phyloP scores from a whole-genome alignment of 352 stramenopile genomes.

The Pythium grandisporangium region DNA sequence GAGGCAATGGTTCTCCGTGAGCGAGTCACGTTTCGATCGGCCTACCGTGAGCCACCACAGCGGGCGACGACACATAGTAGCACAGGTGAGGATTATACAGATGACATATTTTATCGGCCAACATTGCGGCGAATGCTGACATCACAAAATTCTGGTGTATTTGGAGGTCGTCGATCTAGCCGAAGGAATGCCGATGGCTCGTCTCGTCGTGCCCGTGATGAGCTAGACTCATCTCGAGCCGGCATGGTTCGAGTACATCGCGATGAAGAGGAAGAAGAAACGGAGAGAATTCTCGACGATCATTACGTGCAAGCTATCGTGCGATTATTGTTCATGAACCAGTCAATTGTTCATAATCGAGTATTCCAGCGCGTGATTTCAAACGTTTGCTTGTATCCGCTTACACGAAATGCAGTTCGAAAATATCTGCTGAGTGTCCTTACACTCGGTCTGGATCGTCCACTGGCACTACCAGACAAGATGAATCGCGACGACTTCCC shows the following conservation, averaged over 20 bases:
- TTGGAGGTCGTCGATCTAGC: conserved; percentile 23
- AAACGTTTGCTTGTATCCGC: conserved; percentile 76
- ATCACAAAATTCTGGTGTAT: conserved; percentile 49
- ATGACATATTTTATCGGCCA: conserved; percentile 61
- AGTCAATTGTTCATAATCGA: conserved; percentile 75
- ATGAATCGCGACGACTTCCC: conserved; percentile 52
- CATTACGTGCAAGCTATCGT: conserved; percentile 52
- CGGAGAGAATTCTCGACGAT: conserved; percentile 64
- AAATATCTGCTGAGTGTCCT: conserved; percentile 53
- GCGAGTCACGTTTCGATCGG: conserved; percentile 72
- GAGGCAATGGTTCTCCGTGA: conserved; percentile 96
- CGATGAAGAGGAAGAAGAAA: conserved; percentile 54
- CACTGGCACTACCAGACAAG: conserved; percentile 21
- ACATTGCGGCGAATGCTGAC: conserved; percentile 77
- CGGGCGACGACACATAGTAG: conserved; percentile 12
- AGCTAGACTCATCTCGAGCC: conserved; percentile 13
- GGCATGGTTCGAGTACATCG: conserved; percentile 66
- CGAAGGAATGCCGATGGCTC: conserved; percentile 34
- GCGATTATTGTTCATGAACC: conserved; percentile 69
- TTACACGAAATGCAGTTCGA: conserved; percentile 52
- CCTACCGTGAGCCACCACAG: conserved; percentile 37
- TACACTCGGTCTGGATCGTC: conserved; percentile 33
- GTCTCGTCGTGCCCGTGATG: conserved; percentile 20
- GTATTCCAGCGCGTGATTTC: conserved; percentile 69
- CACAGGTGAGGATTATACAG: conserved; percentile 18